phyloP scores from a whole-genome alignment of 2,329 filamentous ascomycete genomes.

The Didymella pinodella region DNA sequence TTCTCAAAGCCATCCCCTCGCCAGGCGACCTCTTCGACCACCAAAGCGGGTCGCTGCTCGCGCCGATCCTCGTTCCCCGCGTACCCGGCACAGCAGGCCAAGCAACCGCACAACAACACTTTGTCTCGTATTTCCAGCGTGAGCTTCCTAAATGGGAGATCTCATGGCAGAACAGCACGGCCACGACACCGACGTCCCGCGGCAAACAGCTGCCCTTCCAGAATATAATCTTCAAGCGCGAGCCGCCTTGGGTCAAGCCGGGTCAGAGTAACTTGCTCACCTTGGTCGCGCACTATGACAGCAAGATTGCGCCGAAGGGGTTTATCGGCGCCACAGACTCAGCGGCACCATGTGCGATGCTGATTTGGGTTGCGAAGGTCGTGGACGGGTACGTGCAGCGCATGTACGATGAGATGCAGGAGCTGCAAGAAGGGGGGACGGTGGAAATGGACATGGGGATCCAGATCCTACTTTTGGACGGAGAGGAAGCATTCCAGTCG shows the following conservation, averaged over 20 bases:
- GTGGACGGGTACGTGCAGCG: conserved; percentile 80
- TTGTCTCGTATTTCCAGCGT: conserved; percentile 79
- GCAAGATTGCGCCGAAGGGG: conserved; percentile 77
- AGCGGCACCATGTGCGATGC: conserved; percentile 91
- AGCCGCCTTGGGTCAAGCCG: conserved; percentile 79
- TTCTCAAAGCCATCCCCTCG: conserved; percentile 74
- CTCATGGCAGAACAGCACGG: conserved; percentile 88
- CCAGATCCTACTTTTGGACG: conserved; percentile 89
- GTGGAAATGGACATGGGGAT: conserved; percentile 82
- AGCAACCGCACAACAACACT: conserved; percentile 76
- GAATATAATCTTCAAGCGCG: conserved; percentile 85
- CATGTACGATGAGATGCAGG: conserved; percentile 80
- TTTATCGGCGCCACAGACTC: conserved; percentile 96
- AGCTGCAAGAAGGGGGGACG: conserved; percentile 57
- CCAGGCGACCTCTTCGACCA: conserved; percentile 80
- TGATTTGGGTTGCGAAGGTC: conserved; percentile 83
- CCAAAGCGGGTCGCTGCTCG: conserved; percentile 74
- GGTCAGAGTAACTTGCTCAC: conserved; percentile 84
- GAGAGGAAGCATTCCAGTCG: conserved; percentile 85
- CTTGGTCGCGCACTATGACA: conserved; percentile 94
- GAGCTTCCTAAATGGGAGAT: conserved; percentile 81
- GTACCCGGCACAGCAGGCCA: conserved; percentile 87
- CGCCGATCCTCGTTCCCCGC: conserved; percentile 86
- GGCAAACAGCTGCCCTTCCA: conserved; percentile 78
- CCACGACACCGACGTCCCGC: conserved; percentile 78